These are phyloP conservation scores for Pythium brachiatum DNA, from an alignment of 352 stramenopile genomes.

Conservation along the genomic window DNA sequence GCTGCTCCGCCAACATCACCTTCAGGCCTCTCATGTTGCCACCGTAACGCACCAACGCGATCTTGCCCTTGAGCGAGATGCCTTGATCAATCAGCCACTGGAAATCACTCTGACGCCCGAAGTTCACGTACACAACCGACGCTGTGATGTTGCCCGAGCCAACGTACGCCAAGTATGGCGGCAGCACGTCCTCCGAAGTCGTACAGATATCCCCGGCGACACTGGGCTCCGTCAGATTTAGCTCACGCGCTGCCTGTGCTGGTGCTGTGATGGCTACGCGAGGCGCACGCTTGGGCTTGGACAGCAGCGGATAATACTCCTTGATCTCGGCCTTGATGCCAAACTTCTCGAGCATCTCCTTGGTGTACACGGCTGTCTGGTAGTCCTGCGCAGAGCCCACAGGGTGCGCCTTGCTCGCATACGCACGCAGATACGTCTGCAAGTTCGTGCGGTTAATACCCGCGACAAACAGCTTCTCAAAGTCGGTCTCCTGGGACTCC, in stretches of 20 bases:
- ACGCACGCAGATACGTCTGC: constrained; percentile 27
- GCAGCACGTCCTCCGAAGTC: too few species aligned
- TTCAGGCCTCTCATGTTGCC: constrained; percentile 70
- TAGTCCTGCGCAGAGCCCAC: constrained; percentile 48
- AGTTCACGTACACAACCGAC: constrained; percentile 88
- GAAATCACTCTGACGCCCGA: constrained; percentile 74
- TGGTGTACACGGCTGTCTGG: constrained; percentile 52
- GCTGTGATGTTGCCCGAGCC: constrained; percentile 1
- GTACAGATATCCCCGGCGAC: too few species aligned
- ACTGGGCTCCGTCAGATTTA: too few species aligned
- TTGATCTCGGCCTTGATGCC: constrained; percentile 45
- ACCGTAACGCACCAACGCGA: constrained; percentile 85
- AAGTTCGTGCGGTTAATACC: constrained; percentile 28
- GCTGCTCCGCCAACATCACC: constrained; percentile 77
- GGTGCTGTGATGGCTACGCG: too few species aligned
- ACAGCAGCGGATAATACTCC: constrained; percentile 35
- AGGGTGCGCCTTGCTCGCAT: constrained; percentile 28
- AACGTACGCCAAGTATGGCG: too few species aligned
- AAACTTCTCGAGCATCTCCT: constrained; percentile 23
- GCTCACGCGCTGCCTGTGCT: too few species aligned
- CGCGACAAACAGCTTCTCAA: constrained; percentile 32
- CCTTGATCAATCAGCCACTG: constrained; percentile 58
- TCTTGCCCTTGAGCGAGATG: constrained; percentile 70
- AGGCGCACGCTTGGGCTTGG: too few species aligned
- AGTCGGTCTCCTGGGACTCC: too few species aligned